A percentile compares a stretch with the other conserved stretches of the same genome.
Evolutionary conservation across 2,329 filamentous ascomycete species (phyloP).

Genomic region (Colletotrichum tabaci): DNA sequence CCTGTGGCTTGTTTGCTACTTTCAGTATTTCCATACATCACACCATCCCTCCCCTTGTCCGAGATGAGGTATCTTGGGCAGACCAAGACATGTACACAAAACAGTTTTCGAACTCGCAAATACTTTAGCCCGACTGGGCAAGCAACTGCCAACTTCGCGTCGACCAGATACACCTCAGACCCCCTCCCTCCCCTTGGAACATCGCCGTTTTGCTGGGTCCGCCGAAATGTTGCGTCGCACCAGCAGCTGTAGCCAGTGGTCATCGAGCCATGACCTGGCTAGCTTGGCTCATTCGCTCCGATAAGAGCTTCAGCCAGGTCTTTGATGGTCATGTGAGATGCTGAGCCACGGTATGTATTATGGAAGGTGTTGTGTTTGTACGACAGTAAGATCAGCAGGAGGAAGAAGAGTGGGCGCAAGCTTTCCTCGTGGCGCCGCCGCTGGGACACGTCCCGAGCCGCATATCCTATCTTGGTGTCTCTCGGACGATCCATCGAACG

Average conservation of each 20-base stretch:
- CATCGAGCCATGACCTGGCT: not conserved
- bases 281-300: not conserved
- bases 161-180: not conserved
- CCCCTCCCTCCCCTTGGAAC: no score
- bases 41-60: not conserved
- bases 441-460: not conserved
- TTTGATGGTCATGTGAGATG: slow-evolving; percentile 27
- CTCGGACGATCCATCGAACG: not conserved
- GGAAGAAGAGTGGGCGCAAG: not conserved
- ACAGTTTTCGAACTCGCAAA: not conserved
- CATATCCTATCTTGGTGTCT: not conserved
- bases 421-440: not conserved
- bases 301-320: slow-evolving; percentile 2
- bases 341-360: slow-evolving; percentile 34
- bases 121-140: not conserved
- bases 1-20: not conserved
- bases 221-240: not conserved
- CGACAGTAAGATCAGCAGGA: slow-evolving; percentile 35
- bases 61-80: not conserved
- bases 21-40: not conserved
- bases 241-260: not conserved
- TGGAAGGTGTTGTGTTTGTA: slow-evolving; percentile 33
- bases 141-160: not conserved
- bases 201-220: not conserved
- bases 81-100: not conserved